phyloP scores from a whole-genome alignment of 2,329 filamentous ascomycete genomes.

The Plectosphaerella plurivora region DNA sequence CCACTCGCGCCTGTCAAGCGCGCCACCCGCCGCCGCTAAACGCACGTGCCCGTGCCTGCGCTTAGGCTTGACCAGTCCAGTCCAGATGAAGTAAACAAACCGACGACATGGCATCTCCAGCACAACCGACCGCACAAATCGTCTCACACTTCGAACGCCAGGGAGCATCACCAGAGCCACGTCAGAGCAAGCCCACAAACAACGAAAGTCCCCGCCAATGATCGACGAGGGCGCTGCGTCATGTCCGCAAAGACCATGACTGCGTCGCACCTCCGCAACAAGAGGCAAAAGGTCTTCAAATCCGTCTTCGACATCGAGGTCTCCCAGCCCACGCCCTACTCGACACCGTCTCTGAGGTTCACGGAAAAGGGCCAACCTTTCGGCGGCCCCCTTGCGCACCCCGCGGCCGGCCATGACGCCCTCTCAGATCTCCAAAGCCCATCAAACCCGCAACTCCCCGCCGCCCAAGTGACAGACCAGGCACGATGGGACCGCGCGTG shows the following conservation, averaged over 20 bases:
- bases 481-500: conserved; percentile 57
- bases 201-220: too few species aligned
- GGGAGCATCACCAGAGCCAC: too few species aligned
- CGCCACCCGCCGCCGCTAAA: too few species aligned
- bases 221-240: too few species aligned
- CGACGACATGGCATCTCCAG: too few species aligned
- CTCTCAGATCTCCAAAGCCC: conserved; percentile 10
- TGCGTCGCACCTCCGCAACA: conserved; percentile 9
- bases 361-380: conserved; percentile 40
- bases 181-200: too few species aligned
- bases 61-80: too few species aligned
- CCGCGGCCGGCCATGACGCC: neutral
- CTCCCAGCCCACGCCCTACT: conserved; percentile 42
- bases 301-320: conserved; percentile 52
- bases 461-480: conserved; percentile 39
- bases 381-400: conserved; percentile 27
- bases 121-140: too few species aligned
- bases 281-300: conserved; percentile 44
- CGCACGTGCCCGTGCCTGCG: too few species aligned
- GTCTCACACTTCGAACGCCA: too few species aligned
- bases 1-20: too few species aligned
- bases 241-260: conserved; percentile 3
- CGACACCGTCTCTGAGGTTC: conserved; percentile 31
- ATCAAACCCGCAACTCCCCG: conserved; percentile 5
- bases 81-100: too few species aligned